A percentile compares a stretch with the other conserved stretches of the same genome.
Evolutionary conservation across 2,329 filamentous ascomycete species (phyloP).

Genomic region (Phaeophleospora eucalypticola): DNA sequence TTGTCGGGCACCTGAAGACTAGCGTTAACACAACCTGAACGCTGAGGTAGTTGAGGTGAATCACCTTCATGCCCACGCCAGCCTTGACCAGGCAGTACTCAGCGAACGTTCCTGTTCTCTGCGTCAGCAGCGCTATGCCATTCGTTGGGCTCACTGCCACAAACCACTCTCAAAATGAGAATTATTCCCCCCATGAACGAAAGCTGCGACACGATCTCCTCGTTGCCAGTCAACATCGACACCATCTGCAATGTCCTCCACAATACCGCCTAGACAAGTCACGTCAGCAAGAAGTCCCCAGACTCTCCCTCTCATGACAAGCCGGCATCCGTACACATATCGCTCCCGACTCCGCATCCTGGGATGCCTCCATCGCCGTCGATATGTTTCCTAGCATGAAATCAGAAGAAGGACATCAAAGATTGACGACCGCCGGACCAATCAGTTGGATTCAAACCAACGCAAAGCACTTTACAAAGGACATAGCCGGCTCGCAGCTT

Average conservation of each 20-base stretch:
- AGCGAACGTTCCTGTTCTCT: conserved; percentile 46
- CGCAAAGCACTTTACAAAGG: conserved; percentile 49
- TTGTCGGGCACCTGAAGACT: conserved; percentile 41
- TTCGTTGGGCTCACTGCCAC: neutral
- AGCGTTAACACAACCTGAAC: too few relatives aligned
- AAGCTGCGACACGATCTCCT: conserved; percentile 52
- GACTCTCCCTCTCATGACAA: too few relatives aligned
- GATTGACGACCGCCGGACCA: conserved; percentile 36
- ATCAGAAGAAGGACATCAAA: too few relatives aligned
- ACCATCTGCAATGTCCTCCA: conserved; percentile 48
- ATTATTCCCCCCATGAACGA: conserved; percentile 46
- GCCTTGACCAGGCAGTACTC: conserved; percentile 52
- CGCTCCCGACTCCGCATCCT: too few relatives aligned
- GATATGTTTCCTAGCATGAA: conserved; percentile 29
- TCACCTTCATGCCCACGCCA: conserved; percentile 39
- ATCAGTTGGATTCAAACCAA: conserved; percentile 56
- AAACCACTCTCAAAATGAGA: conserved; percentile 44
- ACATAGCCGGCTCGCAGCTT: conserved; percentile 48
- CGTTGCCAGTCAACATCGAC: conserved; percentile 46
- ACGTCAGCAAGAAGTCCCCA: too few relatives aligned
- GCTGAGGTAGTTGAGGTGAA: too few relatives aligned
- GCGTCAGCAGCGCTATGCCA: neutral
- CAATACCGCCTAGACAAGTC: conserved; percentile 44
- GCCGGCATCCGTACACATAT: too few relatives aligned
- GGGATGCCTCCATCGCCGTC: neutral